Evolutionary conservation across 2,329 filamentous ascomycete species (phyloP), one percentile per base, ranked within the genome.

Genomic region (Colletotrichum phormii): DNA sequence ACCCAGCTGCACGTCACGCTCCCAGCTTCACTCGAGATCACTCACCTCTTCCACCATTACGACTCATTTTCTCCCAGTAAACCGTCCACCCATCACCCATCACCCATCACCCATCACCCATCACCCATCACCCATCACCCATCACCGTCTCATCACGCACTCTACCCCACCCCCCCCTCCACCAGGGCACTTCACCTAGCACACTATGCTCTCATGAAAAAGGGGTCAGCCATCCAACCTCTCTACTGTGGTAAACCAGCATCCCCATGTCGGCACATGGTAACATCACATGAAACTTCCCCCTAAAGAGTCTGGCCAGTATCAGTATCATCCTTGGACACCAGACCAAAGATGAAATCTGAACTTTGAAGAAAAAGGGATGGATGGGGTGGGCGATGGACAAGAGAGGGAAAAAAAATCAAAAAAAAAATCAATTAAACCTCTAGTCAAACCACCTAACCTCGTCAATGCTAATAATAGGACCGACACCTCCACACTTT

Each of bases 201-300:
- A 8, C 18, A n/a, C 31, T 5, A 22, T 22, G 13, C 15, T 33
- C 57, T 35, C 64, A 26, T 13, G 12, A 37, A 46, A 6, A 46
- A 46, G 15, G 42, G 42, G 42, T 5, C 42, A 46, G 18, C 29
- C 42, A 18, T 12, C 58, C 18, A 46, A 18, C 33, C 18, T 37
- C 64, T 13, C 53, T 9, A 33, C 8, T 26, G 26, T 26, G 26
- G 31, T 33, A 33, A 26, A 24, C 68, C 64, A 53, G 59, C 65
- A 72, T 72, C 37, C 69, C 65, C 64, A 72, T 37, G 69, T 37
- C 58, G 59, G 53, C 58, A 57, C 26, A 35, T 64, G 64, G 69
- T 58, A 69, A 18, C 24, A 49, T 7, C 59, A n/a, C 4, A 46
- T 37, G 35, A 11, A 37, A 37, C 35, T 13, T 5, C 33, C 33